Percentiles rank a stretch among this genome's conserved stretches.
Evolutionary conservation across 306 rosid genomes (phyloP).

Genomic region (Lathyrus sativus): DNA sequence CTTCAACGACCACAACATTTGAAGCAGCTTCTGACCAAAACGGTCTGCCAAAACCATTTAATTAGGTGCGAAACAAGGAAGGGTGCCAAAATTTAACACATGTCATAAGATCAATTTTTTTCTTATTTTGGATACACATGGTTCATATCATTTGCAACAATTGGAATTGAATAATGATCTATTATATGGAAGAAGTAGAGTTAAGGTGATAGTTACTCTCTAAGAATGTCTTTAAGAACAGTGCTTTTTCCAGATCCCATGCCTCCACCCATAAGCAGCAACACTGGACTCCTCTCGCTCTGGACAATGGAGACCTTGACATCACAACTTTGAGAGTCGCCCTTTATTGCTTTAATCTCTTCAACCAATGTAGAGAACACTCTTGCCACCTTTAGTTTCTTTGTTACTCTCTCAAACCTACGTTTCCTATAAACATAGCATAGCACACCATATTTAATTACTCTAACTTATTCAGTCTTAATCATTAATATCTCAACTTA

Average conservation of each 20-base stretch:
- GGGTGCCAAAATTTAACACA: not conserved
- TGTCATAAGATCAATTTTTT: not conserved
- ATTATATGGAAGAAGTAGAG: not conserved
- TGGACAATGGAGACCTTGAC: constrained; percentile 53
- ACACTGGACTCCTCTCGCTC: constrained; percentile 74
- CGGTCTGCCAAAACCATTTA: constrained; percentile 49
- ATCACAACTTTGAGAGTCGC: constrained; percentile 39
- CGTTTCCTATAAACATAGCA: constrained; percentile 47
- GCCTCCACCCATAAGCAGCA: constrained; percentile 95
- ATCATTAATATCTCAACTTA: not conserved
- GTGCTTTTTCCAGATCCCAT: constrained; percentile 99
- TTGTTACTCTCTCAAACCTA: constrained; percentile 64
- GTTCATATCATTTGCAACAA: not conserved
- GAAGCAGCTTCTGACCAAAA: constrained; percentile 66
- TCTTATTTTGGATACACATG: not conserved
- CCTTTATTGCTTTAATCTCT: constrained; percentile 74
- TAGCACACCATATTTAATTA: not conserved
- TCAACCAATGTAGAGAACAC: constrained; percentile 72
- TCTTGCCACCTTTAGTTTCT: constrained; percentile 65
- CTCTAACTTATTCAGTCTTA: not conserved
- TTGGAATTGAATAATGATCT: constrained; percentile 10
- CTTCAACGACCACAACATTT: constrained; percentile 76
- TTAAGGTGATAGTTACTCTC: constrained; percentile 51
- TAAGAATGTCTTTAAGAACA: constrained; percentile 77
- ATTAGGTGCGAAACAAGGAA: not conserved